Evolutionary conservation across 441 rosid species (phyloP), one percentile per base, ranked within the genome.

Genomic region (Syzygium syzygioides): DNA sequence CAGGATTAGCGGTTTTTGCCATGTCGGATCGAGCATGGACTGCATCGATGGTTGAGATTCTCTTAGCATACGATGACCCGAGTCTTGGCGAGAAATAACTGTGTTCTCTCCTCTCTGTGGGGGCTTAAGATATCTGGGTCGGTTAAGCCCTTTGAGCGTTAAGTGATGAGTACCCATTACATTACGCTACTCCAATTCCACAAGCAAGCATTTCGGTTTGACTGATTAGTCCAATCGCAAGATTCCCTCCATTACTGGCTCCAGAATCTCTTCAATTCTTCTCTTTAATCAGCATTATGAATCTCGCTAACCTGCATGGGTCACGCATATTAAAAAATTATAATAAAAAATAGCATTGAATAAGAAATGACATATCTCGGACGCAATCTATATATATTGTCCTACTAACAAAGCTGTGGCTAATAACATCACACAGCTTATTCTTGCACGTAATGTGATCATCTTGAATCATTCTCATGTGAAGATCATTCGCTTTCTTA

Each of bases 91-190:
- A 37, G 52, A 23, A 76, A 25, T 76, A 10, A 23, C 12, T 2
- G 83, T 41, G 28, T 5, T 3, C 52, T 12, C 52, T 41, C 52
- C 52, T 12, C 52, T 41, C 52, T 45, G 83, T 7, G 83, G 83
- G 52, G 83, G 52, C n/a, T 41, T 14, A 14, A 41, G 83, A 23
- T 76, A 23, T 41, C 83, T 76, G 52, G n/a, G 83, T 12, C 25
- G 10, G 5, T 13, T 41, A 41, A 23, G 18, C 83, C 52, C 83
- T 76, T 76, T 17, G 41, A 86, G 50, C 34, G 88, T 62, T 34
- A 89, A 92, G 89, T 86, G 93, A 89, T 4, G 25, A 90, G 87
- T 88, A 57, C 66, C 91, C 91, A 17, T 55, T 19, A 37, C 64
- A 50, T 34, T 57, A 90, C 86, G 91, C 88, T 55, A 91, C 14